A percentile compares a stretch with the other conserved stretches of the same genome.
Conservation (phyloP, 2,329 filamentous ascomycete genomes). For the Sphaceloma murrayae region DNA sequence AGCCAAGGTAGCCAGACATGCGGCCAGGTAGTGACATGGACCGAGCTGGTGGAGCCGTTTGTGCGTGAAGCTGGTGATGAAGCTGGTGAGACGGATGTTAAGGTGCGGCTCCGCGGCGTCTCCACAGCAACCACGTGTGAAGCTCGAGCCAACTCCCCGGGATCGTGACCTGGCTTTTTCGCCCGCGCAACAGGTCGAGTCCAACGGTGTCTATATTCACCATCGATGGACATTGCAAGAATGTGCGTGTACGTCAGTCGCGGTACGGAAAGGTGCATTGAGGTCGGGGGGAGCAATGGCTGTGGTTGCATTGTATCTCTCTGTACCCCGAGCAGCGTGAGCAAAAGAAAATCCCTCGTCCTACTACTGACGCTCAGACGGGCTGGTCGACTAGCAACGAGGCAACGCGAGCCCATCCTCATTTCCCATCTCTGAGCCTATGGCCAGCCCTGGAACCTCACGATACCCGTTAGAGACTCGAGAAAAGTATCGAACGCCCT, state of each 20-base stretch:
- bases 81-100: slow-evolving; percentile 8
- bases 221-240: no score
- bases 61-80: background rate
- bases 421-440: slow-evolving; percentile 10
- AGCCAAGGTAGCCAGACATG: slow-evolving; percentile 12
- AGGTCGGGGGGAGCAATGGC: no score
- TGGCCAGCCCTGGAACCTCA: background rate
- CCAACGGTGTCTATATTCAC: background rate
- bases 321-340: no score
- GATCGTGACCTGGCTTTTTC: background rate
- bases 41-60: slow-evolving; percentile 6
- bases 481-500: slow-evolving; percentile 15
- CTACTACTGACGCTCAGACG: slow-evolving; percentile 1
- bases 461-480: slow-evolving; percentile 9
- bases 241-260: background rate
- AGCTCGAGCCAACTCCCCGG: background rate
- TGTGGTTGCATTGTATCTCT: no score
- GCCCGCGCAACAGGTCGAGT: no score
- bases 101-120: slow-evolving; percentile 10
- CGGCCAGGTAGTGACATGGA: no score
- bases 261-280: no score
- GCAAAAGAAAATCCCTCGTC: slow-evolving; percentile 10
- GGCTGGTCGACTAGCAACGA: slow-evolving; percentile 7
- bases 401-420: slow-evolving; percentile 9
- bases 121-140: slow-evolving; percentile 14